A percentile compares a stretch with the other conserved stretches of the same genome.
Evolutionary conservation across 2,329 filamentous ascomycete species (phyloP).

Genomic region (Aureobasidium sp.): DNA sequence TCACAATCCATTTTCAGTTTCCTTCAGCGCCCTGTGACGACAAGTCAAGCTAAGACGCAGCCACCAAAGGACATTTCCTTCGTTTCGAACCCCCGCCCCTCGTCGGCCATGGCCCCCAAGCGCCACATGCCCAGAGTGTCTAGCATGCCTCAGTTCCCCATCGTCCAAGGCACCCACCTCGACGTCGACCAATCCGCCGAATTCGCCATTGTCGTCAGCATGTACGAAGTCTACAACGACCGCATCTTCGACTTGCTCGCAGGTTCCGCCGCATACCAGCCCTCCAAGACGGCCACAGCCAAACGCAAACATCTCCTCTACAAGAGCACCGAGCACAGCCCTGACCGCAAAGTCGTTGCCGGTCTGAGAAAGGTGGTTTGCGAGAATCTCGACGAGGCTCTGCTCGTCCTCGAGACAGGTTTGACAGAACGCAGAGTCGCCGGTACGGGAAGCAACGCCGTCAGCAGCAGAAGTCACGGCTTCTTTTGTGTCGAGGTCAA

Average conservation of each 20-base stretch:
- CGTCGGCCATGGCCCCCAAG: conserved; percentile 35
- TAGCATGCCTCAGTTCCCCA: conserved; percentile 63
- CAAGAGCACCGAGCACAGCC: conserved; percentile 80
- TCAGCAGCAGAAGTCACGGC: conserved; percentile 84
- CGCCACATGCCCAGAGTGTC: conserved; percentile 58
- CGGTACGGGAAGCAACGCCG: conserved; percentile 86
- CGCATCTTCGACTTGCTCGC: conserved; percentile 90
- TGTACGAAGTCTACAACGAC: conserved; percentile 99
- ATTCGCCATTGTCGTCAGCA: conserved; percentile 83
- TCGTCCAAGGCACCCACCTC: conserved; percentile 62
- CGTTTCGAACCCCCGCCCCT: conserved; percentile 25
- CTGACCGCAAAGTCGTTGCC: conserved; percentile 88
- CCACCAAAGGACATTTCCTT: conserved; percentile 22
- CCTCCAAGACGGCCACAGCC: conserved; percentile 33
- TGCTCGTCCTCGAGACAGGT: conserved; percentile 84
- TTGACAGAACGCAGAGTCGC: conserved; percentile 79
- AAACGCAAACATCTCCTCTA: conserved; percentile 75
- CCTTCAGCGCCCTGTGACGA: conserved; percentile 6
- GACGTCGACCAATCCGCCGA: conserved; percentile 61
- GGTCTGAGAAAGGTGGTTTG: conserved; percentile 88
- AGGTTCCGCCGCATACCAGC: conserved; percentile 46
- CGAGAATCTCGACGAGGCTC: conserved; percentile 67
- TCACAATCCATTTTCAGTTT: conserved; percentile 9
- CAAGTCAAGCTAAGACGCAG: conserved; percentile 10
- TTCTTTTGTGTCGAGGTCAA: conserved; percentile 96